phyloP scores from a whole-genome alignment of 1,284 basidiomycete species.

The Boletus sp. region DNA sequence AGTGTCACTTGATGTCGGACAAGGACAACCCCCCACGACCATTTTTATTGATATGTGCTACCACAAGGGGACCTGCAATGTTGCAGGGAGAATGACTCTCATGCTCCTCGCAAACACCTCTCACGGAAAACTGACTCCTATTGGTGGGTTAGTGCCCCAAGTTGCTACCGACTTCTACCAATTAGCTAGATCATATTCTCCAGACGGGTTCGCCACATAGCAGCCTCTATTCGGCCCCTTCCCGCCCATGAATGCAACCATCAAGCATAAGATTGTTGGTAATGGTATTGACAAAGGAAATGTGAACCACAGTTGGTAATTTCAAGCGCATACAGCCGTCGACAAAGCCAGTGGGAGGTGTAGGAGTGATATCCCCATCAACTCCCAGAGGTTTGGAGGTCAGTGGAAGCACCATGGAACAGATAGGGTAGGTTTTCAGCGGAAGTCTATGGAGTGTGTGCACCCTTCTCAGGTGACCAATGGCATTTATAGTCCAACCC shows the following conservation, averaged over 20 bases:
- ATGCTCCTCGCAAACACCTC: no score
- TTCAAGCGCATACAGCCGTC: neutral
- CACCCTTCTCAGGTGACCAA: slow-evolving; percentile 7
- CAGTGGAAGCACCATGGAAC: neutral
- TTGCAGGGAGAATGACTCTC: neutral
- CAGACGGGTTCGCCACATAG: neutral
- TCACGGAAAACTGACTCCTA: neutral
- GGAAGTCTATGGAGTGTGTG: neutral
- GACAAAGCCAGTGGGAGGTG: neutral
- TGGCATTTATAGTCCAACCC: neutral
- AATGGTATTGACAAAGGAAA: slow-evolving; percentile 1
- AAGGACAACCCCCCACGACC: no score
- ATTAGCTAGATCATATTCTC: neutral
- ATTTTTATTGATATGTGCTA: neutral
- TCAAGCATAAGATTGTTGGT: neutral
- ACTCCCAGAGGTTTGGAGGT: neutral
- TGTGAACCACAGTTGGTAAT: neutral
- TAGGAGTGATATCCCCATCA: neutral
- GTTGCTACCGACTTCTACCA: neutral
- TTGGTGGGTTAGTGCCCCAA: neutral
- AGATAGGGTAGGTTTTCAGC: neutral
- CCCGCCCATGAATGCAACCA: neutral
- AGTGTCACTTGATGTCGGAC: neutral
- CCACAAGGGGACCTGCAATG: neutral
- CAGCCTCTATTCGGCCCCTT: neutral